Percentiles rank a stretch among this genome's conserved stretches.
Conservation (phyloP, 2,329 filamentous ascomycete species). For the Fusarium proliferatum region DNA sequence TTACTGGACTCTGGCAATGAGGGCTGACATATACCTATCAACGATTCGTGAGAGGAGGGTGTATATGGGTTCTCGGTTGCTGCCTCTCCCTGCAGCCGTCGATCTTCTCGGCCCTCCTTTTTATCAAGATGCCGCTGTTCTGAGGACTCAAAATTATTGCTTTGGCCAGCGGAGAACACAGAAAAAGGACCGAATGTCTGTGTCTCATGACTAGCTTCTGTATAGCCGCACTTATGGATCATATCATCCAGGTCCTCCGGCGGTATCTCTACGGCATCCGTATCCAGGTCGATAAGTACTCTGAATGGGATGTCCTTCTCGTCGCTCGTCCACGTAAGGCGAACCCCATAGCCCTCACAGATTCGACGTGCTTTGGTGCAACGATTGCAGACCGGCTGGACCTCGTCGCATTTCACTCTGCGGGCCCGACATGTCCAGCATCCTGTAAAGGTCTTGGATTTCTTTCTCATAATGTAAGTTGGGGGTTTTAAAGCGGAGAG, state of each 20-base stretch:
- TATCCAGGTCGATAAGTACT: not conserved
- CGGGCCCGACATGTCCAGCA: not conserved
- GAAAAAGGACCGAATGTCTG: not conserved
- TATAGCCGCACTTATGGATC: not conserved
- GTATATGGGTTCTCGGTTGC: not conserved
- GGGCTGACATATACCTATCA: too few relatives aligned
- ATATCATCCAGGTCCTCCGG: not conserved
- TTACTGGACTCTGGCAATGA: not conserved
- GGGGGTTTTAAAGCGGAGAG: accelerated
- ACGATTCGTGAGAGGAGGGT: accelerated
- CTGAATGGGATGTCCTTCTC: not conserved
- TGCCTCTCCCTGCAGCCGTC: accelerated
- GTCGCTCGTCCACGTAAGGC: not conserved
- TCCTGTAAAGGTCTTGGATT: not conserved
- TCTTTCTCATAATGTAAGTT: not conserved
- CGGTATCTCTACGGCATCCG: not conserved
- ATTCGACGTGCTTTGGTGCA: not conserved
- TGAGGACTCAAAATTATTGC: accelerated
- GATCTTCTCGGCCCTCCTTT: not conserved
- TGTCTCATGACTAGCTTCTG: not conserved
- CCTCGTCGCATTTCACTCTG: not conserved
- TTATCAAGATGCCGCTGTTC: not conserved
- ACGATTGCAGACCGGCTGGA: not conserved
- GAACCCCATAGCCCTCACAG: not conserved
- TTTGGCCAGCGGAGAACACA: not conserved